Conservation (phyloP, 352 stramenopile genomes). For the Globisporangium heterothallicum region DNA sequence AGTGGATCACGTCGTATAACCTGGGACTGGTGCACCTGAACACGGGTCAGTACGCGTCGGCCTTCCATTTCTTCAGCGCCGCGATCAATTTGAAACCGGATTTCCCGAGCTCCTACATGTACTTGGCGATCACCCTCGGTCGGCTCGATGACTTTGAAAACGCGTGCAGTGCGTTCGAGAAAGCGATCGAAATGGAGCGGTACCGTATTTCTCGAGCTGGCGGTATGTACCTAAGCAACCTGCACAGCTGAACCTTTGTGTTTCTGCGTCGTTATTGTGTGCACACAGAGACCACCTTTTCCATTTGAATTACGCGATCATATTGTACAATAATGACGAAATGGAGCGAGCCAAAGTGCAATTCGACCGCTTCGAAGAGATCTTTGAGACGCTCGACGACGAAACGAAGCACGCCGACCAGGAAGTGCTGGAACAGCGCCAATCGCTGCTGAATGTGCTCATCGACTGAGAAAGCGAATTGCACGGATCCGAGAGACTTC, state of each 20-base stretch:
- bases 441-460: conserved; percentile 62
- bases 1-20: conserved; percentile 95
- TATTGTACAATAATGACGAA: conserved; percentile 87
- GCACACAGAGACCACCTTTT: conserved; percentile 74
- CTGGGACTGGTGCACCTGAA: conserved; percentile 92
- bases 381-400: conserved; percentile 71
- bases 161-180: conserved; percentile 88
- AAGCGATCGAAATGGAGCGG: conserved; percentile 87
- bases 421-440: conserved; percentile 70
- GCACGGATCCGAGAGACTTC: no score
- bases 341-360: conserved; percentile 82
- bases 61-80: conserved; percentile 92
- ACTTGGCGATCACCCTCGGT: conserved; percentile 87
- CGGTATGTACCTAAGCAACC: conserved; percentile 3
- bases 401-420: conserved; percentile 56
- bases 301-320: conserved; percentile 87
- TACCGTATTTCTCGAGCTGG: conserved; percentile 16
- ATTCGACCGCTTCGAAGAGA: conserved; percentile 80
- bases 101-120: conserved; percentile 91
- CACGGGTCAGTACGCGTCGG: conserved; percentile 89
- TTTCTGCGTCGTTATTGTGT: conserved; percentile 4
- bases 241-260: not conserved
- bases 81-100: conserved; percentile 86
- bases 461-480: conserved; percentile 61
- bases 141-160: conserved; percentile 92